Evolutionary conservation across 2,329 filamentous ascomycete species (phyloP), one percentile per base, ranked within the genome.

Genomic region (Microcyclosporella mali): DNA sequence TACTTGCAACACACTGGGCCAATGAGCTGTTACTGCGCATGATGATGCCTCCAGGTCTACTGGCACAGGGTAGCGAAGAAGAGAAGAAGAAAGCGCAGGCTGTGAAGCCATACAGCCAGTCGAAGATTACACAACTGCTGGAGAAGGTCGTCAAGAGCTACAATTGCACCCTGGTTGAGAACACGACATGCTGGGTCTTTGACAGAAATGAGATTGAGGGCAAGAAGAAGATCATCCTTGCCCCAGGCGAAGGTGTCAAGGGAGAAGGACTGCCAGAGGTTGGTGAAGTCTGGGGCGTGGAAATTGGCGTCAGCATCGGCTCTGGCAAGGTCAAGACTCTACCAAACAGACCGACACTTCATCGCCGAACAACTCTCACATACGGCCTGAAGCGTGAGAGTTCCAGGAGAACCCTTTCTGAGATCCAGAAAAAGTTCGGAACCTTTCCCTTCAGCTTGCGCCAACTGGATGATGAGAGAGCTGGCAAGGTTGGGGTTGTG

Each of bases 121-220:
- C 78, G 61, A 84, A 88, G 71, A 97, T 98, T 61, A 92, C 85
- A 52, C 75, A 78, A 58, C 73, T 97, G 51, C 73, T 98, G 38
- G 88, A 95, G 70, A 95, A 92, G 77, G 79, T 97, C 34, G 85
- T 82, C 64, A 88, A 94, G 73, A 77, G 79, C 57, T 98, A 94
- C 69, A 89, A 87, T 49, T 89, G 85, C 76, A 94, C 83, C 66
- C 72, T 97, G 18, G 88, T 98, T 43, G 92, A 98, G 78, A 94
- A 89, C 77, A 98, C 92, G 51, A 98, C 92, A 33, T 94, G 87
- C 62, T 98, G 92, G 89, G 71, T 88, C 48, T 97, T 98, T 66
- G 88, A 88, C 63, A 85, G 86, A 66, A 95, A 97, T 70, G 92
- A 98, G 70, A 97, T 98, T 53, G 92, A 98, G 74, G 85, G 86